Percentiles rank a stretch among this genome's conserved stretches.
These are phyloP conservation scores for Kuraishia cidri DNA, from an alignment of 805 yeast species.

Conservation along the genomic window DNA sequence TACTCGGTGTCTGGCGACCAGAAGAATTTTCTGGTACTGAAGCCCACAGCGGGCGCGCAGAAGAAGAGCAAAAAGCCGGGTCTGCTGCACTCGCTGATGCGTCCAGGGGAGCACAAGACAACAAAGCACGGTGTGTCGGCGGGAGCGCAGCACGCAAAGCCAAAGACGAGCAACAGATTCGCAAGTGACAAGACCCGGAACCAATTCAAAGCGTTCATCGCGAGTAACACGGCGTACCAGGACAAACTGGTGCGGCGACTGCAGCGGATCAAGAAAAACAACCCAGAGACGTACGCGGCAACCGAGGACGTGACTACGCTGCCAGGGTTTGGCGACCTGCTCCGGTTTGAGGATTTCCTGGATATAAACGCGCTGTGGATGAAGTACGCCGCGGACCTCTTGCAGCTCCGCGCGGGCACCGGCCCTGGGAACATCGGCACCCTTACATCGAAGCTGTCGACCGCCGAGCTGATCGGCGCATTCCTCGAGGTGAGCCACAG, in stretches of 20 bases:
- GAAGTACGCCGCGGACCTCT: conserved; percentile 50
- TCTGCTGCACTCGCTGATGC: conserved; percentile 9
- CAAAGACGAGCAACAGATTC: conserved; percentile 10
- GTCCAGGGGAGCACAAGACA: neutral
- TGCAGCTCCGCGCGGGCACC: conserved; percentile 14
- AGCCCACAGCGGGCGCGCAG: conserved; percentile 20
- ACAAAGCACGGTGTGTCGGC: neutral
- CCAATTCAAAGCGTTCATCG: conserved; percentile 32
- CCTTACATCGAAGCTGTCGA: conserved; percentile 49
- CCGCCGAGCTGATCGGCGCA: conserved; percentile 83
- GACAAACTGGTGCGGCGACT: conserved; percentile 25
- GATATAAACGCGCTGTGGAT: conserved; percentile 66
- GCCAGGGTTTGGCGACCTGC: conserved; percentile 11
- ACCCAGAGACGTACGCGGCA: conserved; percentile 12
- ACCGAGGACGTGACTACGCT: conserved; percentile 12
- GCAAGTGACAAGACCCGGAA: conserved; percentile 19
- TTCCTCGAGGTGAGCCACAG: conserved; percentile 46
- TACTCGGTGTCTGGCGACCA: conserved; percentile 37
- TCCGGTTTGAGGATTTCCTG: conserved; percentile 37
- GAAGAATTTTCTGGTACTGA: conserved; percentile 32
- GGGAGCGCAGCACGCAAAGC: neutral
- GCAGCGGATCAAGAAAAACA: conserved; percentile 13
- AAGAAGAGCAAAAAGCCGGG: conserved; percentile 9
- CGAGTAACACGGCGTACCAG: conserved; percentile 27
- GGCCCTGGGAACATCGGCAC: conserved; percentile 12